phyloP scores from a whole-genome alignment of 805 yeast species.

The Saccharomycopsis sp. region DNA sequence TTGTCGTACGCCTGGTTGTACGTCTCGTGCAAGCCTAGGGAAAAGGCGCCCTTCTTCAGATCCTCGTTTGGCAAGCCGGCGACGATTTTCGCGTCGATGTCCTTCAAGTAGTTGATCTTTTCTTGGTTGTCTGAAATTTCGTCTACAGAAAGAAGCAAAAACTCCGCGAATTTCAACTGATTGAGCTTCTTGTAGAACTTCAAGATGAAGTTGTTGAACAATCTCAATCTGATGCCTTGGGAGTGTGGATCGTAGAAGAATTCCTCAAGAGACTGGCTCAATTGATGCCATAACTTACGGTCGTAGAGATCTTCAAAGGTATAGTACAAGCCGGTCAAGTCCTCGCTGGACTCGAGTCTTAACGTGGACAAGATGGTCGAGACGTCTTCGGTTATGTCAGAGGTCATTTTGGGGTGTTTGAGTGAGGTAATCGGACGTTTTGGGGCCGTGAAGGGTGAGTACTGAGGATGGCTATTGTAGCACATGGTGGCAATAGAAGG shows the following conservation, averaged over 20 bases:
- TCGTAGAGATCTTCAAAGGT: conserved; percentile 76
- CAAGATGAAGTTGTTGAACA: conserved; percentile 65
- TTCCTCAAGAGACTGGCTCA: conserved; percentile 58
- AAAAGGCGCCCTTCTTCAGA: conserved; percentile 25
- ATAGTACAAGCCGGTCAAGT: conserved; percentile 17
- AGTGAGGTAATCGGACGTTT: background rate
- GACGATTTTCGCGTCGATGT: conserved; percentile 40
- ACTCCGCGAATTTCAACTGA: conserved; percentile 70
- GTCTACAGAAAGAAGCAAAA: conserved; percentile 51
- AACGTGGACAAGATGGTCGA: conserved; percentile 15
- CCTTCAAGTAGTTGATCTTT: conserved; percentile 42
- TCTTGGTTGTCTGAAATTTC: conserved; percentile 38
- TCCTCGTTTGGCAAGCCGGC: conserved; percentile 28
- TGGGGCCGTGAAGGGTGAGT: no score
- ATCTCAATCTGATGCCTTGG: conserved; percentile 48
- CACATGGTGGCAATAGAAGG: background rate
- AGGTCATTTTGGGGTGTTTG: background rate
- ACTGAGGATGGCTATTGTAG: no score
- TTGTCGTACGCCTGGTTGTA: conserved; percentile 19
- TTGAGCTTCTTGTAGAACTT: conserved; percentile 66
- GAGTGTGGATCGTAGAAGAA: conserved; percentile 54
- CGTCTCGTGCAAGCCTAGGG: conserved; percentile 15
- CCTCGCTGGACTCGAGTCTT: conserved; percentile 17
- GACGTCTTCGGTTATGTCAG: conserved; percentile 16
- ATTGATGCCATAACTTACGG: conserved; percentile 91